Percentiles rank a stretch among this genome's conserved stretches.
Conservation (phyloP, 805 yeast genomes). For the Kluyveromyces wickerhamii region DNA sequence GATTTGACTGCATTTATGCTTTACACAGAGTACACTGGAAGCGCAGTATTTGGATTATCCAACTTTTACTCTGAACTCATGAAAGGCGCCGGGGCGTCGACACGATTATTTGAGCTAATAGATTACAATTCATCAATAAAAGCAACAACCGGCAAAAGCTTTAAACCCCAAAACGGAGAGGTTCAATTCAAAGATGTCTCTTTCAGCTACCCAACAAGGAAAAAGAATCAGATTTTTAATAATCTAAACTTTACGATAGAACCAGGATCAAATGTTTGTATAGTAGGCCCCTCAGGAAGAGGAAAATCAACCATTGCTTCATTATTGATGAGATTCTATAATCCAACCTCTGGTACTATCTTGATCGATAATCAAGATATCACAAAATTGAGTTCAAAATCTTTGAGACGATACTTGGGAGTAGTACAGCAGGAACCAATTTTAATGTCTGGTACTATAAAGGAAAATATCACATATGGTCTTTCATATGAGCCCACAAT, state of each 20-base stretch:
- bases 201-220: constrained; percentile 86
- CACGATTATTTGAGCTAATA: constrained; percentile 79
- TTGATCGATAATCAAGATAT: constrained; percentile 47
- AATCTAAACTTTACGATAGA: constrained; percentile 41
- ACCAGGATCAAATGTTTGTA: constrained; percentile 55
- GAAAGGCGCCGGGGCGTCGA: constrained; percentile 98
- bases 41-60: constrained; percentile 85
- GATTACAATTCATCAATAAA: constrained; percentile 67
- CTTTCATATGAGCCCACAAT: constrained; percentile 56
- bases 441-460: constrained; percentile 72
- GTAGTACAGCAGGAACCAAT: constrained; percentile 74
- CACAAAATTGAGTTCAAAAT: constrained; percentile 37
- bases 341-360: constrained; percentile 40
- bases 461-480: constrained; percentile 73
- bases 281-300: constrained; percentile 83
- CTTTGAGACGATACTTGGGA: constrained; percentile 51
- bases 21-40: constrained; percentile 92
- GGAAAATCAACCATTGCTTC: constrained; percentile 82
- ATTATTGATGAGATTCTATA: constrained; percentile 50
- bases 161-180: constrained; percentile 32
- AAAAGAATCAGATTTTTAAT: constrained; percentile 49
- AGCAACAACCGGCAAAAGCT: constrained; percentile 51
- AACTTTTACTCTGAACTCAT: constrained; percentile 89
- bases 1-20: constrained; percentile 90
- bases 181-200: constrained; percentile 59